Conservation (phyloP, 768 basidiomycete genomes). For the Exidia glandulosa region DNA sequence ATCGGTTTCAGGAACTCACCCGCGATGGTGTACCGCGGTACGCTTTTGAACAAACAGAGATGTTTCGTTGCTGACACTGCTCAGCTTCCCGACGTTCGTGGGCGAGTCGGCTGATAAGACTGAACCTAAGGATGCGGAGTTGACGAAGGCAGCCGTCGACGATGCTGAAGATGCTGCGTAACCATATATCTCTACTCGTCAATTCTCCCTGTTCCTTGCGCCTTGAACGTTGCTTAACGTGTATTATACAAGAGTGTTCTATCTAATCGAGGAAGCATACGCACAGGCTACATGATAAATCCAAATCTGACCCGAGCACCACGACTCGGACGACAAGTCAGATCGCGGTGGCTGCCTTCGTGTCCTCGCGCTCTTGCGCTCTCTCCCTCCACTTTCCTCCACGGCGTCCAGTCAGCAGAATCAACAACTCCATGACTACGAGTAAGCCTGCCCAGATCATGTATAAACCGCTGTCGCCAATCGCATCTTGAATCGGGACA, state of each 20-base stretch:
- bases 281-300: too few relatives aligned
- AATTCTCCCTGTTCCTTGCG: background rate
- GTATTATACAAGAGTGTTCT: too few relatives aligned
- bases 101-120: constrained; percentile 44
- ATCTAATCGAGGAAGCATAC: too few relatives aligned
- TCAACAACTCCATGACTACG: constrained; percentile 38
- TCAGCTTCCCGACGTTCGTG: constrained; percentile 43
- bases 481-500: constrained; percentile 47
- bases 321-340: too few relatives aligned
- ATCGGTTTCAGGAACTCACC: constrained; percentile 51
- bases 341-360: background rate
- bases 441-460: constrained; percentile 52
- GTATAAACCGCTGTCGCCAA: constrained; percentile 77
- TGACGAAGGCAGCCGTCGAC: constrained; percentile 9
- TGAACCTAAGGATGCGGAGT: constrained; percentile 43
- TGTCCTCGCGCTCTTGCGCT: constrained; percentile 33
- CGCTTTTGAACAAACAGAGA: background rate
- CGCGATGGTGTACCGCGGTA: constrained; percentile 47
- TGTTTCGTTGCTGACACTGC: background rate
- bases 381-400: constrained; percentile 48
- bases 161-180: background rate
- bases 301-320: too few relatives aligned
- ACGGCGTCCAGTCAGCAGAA: constrained; percentile 49
- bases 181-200: background rate
- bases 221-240: too few relatives aligned